Percentiles rank a stretch among this genome's conserved stretches.
Evolutionary conservation across 352 stramenopile genomes (phyloP).

Genomic region (Thraustotheca clavata): DNA sequence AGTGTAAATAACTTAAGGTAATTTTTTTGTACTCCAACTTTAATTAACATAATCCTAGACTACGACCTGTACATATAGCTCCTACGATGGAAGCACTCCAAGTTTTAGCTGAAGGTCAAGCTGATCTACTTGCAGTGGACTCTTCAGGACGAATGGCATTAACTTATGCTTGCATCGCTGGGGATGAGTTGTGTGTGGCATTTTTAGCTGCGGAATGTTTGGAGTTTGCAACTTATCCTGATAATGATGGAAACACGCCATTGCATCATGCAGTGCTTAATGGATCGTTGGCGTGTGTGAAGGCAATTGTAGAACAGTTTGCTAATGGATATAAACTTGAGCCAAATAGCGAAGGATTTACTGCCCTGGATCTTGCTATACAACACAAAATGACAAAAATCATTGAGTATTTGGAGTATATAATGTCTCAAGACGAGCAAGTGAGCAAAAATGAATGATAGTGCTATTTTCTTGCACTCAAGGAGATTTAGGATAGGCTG

Average conservation of each 20-base stretch:
- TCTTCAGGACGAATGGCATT: constrained; percentile 49
- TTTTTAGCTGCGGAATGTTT: constrained; percentile 42
- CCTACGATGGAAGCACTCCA: constrained; percentile 29
- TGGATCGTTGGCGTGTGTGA: constrained; percentile 27
- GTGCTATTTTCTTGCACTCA: too few species aligned
- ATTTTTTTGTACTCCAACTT: constrained; percentile 24
- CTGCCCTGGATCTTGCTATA: constrained; percentile 34
- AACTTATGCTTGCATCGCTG: constrained; percentile 45
- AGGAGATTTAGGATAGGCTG: too few species aligned
- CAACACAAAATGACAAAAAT: constrained; percentile 26
- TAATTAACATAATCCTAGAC: not conserved
- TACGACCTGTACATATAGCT: constrained; percentile 32
- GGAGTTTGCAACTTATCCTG: constrained; percentile 64
- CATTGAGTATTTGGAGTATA: constrained; percentile 29
- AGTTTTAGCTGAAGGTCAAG: constrained; percentile 28
- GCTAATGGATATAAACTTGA: constrained; percentile 41
- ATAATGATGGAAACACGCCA: constrained; percentile 52
- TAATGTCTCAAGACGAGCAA: too few species aligned
- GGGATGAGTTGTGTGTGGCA: constrained; percentile 39
- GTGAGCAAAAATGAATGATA: too few species aligned
- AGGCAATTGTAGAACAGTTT: constrained; percentile 32
- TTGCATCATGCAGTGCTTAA: constrained; percentile 49
- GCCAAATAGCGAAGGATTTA: constrained; percentile 42
- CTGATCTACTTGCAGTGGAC: constrained; percentile 49
- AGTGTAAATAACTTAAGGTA: constrained; percentile 36